Conservation (phyloP, 225 moss, liverwort and hornwort genomes). For the Sphagnum tenellum region DNA sequence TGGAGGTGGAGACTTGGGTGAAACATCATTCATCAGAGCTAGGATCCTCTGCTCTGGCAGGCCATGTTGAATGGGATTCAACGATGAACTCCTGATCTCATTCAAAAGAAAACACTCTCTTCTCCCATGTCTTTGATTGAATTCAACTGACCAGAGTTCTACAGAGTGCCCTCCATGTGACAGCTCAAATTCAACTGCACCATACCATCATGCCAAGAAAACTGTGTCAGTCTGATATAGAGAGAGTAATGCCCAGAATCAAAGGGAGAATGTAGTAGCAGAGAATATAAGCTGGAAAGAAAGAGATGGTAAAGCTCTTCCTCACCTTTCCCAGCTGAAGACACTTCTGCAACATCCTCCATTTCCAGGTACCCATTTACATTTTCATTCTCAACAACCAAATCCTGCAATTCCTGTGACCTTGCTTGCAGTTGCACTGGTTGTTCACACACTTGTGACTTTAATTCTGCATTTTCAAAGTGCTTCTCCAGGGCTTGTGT, state of each 20-base stretch:
- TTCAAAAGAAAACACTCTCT: slow-evolving; percentile 22
- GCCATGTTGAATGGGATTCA: slow-evolving; percentile 9
- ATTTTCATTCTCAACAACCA: slow-evolving; percentile 20
- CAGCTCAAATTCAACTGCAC: slow-evolving; percentile 31
- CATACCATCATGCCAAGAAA: slow-evolving; percentile 4
- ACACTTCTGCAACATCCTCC: not conserved
- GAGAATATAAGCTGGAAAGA: not conserved
- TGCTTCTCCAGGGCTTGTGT: not conserved
- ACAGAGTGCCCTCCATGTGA: slow-evolving; percentile 28
- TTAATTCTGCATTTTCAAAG: slow-evolving; percentile 11
- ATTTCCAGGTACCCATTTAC: slow-evolving; percentile 12
- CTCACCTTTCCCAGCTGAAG: slow-evolving; percentile 21
- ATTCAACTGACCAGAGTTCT: slow-evolving; percentile 50
- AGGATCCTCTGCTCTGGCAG: slow-evolving; percentile 9
- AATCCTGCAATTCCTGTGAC: no score
- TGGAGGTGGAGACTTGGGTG: slow-evolving; percentile 15
- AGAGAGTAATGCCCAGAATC: not conserved
- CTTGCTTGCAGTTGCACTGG: no score
- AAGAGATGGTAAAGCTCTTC: not conserved
- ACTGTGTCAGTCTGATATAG: slow-evolving; percentile 9
- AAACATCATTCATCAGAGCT: slow-evolving; percentile 8
- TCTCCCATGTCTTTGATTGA: slow-evolving; percentile 48
- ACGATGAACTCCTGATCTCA: slow-evolving; percentile 18
- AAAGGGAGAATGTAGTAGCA: not conserved
- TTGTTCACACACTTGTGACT: no score